Base-by-base conservation (phyloP, 1,139 yeast genomes). In the Geotrichum carabidarum region DNA sequence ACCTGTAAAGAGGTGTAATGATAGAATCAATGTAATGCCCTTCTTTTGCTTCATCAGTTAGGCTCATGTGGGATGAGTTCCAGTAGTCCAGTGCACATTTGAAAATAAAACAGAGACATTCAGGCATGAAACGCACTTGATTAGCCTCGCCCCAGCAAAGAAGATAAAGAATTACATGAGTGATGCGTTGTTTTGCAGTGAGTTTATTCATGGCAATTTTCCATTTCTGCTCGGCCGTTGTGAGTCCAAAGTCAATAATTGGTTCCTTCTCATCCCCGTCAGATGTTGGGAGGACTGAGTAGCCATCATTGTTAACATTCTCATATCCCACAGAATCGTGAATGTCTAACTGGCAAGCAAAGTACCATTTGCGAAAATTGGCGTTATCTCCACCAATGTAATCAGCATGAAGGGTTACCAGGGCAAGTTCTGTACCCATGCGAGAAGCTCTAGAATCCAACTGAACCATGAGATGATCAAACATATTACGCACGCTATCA, bases 61-160 rank as follows among this genome's bases (percentile, higher is more conserved):
- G 44, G 8, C 31, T 30, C n/a, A 42, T 41, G 48, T 49, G 17
- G 11, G 43, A 60, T 0, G 82, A 75, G 58, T 75, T 75, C 66
- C 82, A 85, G 61, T 78, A 78, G 64, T 88, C 95, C 54, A 79
- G 77, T 44, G 93, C 86, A 62, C 94, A 84, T 63, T 87, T 86
- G 70, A 79, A 86, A 17, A 89, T 78, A 63, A 88, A 89, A 57
- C 93, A 86, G 17, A 89, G 67, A 64, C 94, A 86, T 64, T 89
- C 96, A 0, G 96, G 96, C 78, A 88, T 81, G 63, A 85, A 87
- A 54, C 96, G 73, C 1, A 86, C 68, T 63, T 86, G 91, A 63
- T 86, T 87, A 0, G 95, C 90, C 67, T 89, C 96, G 0, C 95
- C 95, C 96, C 96, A 89, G 61, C 87, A 80, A 57, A 87, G 71